A percentile compares a stretch with the other conserved stretches of the same genome.
phyloP scores from a whole-genome alignment of 2,329 filamentous ascomycete species.

The Sordariomycetes sp. region DNA sequence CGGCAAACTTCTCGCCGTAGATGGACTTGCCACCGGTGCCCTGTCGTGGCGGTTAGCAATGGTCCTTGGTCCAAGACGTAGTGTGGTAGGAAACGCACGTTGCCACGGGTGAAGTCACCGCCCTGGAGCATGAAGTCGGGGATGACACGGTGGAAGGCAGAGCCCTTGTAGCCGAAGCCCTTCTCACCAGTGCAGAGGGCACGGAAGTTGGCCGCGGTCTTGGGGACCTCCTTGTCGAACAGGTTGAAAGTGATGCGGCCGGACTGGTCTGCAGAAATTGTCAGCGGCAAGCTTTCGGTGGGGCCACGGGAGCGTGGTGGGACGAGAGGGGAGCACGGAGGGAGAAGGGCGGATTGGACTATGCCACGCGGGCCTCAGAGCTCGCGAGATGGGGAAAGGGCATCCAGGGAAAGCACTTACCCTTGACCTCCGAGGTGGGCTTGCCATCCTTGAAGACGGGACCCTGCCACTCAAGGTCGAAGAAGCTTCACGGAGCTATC shows the following conservation, averaged over 20 bases:
- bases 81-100: conserved; percentile 47
- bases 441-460: conserved; percentile 53
- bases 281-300: neutral
- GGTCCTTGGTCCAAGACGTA: neutral
- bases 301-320: neutral
- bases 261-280: conserved; percentile 43
- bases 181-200: conserved; percentile 72
- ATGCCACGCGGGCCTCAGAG: neutral
- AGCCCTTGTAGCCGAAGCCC: conserved; percentile 74
- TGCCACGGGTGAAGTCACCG: conserved; percentile 87
- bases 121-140: conserved; percentile 92
- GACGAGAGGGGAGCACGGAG: neutral
- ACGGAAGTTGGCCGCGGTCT: conserved; percentile 78
- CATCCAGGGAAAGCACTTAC: conserved; percentile 35
- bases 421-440: conserved; percentile 42
- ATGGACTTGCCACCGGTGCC: conserved; percentile 88
- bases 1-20: conserved; percentile 88
- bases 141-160: conserved; percentile 88
- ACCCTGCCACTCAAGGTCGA: conserved; percentile 65
- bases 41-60: conserved; percentile 27
- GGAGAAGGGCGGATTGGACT: neutral
- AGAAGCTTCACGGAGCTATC: conserved; percentile 38
- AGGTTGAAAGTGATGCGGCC: conserved; percentile 86
- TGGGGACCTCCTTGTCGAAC: conserved; percentile 77
- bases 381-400: neutral